Conservation (phyloP, 164 flowering plant species). For the Stephania japonica region DNA sequence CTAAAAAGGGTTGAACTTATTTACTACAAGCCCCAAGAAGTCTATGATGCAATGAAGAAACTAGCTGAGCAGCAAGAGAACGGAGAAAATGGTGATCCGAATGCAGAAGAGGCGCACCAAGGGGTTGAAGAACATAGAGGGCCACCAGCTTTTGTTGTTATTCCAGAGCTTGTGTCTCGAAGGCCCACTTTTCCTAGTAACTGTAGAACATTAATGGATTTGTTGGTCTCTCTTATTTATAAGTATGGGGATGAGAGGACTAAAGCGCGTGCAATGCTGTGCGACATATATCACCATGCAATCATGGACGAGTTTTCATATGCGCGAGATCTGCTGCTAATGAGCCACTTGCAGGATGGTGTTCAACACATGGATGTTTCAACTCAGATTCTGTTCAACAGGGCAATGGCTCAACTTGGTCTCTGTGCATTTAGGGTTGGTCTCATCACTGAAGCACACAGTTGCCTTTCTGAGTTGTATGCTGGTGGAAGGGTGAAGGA, state of each 20-base stretch:
- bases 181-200: slow-evolving; percentile 75
- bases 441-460: slow-evolving; percentile 61
- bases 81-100: slow-evolving; percentile 36
- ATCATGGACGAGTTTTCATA: slow-evolving; percentile 63
- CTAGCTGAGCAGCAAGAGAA: slow-evolving; percentile 56
- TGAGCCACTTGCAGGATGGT: slow-evolving; percentile 95
- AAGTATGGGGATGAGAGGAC: slow-evolving; percentile 92
- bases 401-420: slow-evolving; percentile 97
- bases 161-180: slow-evolving; percentile 75
- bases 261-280: slow-evolving; percentile 94
- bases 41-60: slow-evolving; percentile 92
- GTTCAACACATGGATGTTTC: slow-evolving; percentile 84
- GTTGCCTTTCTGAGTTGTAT: slow-evolving; percentile 86
- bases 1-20: slow-evolving; percentile 70
- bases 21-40: slow-evolving; percentile 90
- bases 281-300: slow-evolving; percentile 98
- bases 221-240: slow-evolving; percentile 73
- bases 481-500: slow-evolving; percentile 94
- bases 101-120: slow-evolving; percentile 41
- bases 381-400: slow-evolving; percentile 80
- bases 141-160: slow-evolving; percentile 64
- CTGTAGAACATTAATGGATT: slow-evolving; percentile 74
- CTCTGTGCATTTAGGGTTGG: slow-evolving; percentile 81
- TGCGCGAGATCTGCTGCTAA: slow-evolving; percentile 76
- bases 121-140: slow-evolving; percentile 47